These are phyloP conservation scores for Arthromyces matolae DNA, from an alignment of 768 basidiomycete genomes.

Conservation along the genomic window DNA sequence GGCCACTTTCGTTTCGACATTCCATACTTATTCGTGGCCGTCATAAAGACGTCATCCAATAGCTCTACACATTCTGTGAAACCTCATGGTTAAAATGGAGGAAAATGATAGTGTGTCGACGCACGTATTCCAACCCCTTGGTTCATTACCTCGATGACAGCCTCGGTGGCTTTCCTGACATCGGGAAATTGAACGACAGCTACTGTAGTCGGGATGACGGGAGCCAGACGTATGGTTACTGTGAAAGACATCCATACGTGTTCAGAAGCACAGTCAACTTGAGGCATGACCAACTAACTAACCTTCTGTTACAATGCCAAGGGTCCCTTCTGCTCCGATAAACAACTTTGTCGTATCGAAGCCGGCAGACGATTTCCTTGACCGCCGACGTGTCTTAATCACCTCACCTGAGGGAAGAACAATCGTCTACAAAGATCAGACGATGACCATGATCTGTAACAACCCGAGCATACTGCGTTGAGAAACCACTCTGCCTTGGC, in stretches of 20 bases:
- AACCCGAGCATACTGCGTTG: constrained; percentile 53
- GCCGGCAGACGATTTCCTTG: constrained; percentile 84
- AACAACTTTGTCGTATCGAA: constrained; percentile 85
- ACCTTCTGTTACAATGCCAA: constrained; percentile 91
- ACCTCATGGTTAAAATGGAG: background rate
- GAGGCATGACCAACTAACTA: background rate
- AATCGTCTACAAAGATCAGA: constrained; percentile 55
- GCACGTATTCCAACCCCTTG: constrained; percentile 73
- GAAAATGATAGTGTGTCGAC: constrained; percentile 22
- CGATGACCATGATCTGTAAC: background rate
- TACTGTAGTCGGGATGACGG: constrained; percentile 76
- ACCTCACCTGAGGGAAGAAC: constrained; percentile 87
- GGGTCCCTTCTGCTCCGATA: constrained; percentile 75
- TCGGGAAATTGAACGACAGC: constrained; percentile 80
- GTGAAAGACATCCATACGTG: background rate
- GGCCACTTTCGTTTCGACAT: constrained; percentile 54
- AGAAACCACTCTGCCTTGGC: constrained; percentile 90
- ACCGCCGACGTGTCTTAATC: constrained; percentile 79
- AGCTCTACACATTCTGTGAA: constrained; percentile 77
- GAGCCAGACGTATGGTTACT: constrained; percentile 82
- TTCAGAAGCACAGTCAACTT: background rate
- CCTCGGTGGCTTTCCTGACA: constrained; percentile 69
- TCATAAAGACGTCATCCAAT: constrained; percentile 69
- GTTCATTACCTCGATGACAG: constrained; percentile 69
- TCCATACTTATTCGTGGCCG: constrained; percentile 54